These are phyloP conservation scores for Coemansia sp. DNA, from an alignment of 192 early-diverging fungal species.

Conservation along the genomic window DNA sequence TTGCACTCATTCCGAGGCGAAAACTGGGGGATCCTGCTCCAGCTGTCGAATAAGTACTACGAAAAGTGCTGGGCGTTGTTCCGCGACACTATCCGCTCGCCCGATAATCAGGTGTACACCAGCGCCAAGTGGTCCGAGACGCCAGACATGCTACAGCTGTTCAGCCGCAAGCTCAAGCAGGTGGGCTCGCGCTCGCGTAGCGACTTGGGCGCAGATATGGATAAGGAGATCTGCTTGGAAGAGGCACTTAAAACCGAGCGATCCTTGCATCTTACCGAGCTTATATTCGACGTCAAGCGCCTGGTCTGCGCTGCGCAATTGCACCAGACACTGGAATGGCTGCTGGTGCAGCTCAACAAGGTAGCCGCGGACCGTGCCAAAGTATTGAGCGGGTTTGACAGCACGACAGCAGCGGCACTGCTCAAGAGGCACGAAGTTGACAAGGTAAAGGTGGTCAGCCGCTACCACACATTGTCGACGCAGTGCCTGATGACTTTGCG, in stretches of 20 bases:
- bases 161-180: slow-evolving; percentile 50
- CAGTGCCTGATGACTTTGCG: slow-evolving; percentile 78
- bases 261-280: slow-evolving; percentile 70
- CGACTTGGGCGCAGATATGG: slow-evolving; percentile 12
- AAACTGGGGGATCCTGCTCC: slow-evolving; percentile 44
- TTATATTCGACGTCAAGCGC: slow-evolving; percentile 81
- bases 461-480: slow-evolving; percentile 72
- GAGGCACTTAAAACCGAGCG: slow-evolving; percentile 76
- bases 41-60: slow-evolving; percentile 44
- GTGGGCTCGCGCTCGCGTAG: neutral
- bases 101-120: slow-evolving; percentile 40
- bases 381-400: slow-evolving; percentile 28
- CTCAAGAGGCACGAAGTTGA: slow-evolving; percentile 47
- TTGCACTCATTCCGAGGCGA: slow-evolving; percentile 42
- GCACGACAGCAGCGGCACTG: slow-evolving; percentile 54
- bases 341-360: slow-evolving; percentile 31
- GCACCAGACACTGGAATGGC: slow-evolving; percentile 78
- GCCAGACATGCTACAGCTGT: slow-evolving; percentile 57
- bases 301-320: slow-evolving; percentile 69
- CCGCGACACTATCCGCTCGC: slow-evolving; percentile 46
- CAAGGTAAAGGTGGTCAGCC: slow-evolving; percentile 49
- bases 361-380: slow-evolving; percentile 25
- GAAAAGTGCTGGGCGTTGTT: slow-evolving; percentile 42
- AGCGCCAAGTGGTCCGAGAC: slow-evolving; percentile 63
- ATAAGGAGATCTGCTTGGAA: slow-evolving; percentile 74